Percentiles rank a stretch among this genome's conserved stretches.
These are phyloP conservation scores for Dendrobium nobile DNA, from an alignment of 106 monocot genomes.

Conservation along the genomic window DNA sequence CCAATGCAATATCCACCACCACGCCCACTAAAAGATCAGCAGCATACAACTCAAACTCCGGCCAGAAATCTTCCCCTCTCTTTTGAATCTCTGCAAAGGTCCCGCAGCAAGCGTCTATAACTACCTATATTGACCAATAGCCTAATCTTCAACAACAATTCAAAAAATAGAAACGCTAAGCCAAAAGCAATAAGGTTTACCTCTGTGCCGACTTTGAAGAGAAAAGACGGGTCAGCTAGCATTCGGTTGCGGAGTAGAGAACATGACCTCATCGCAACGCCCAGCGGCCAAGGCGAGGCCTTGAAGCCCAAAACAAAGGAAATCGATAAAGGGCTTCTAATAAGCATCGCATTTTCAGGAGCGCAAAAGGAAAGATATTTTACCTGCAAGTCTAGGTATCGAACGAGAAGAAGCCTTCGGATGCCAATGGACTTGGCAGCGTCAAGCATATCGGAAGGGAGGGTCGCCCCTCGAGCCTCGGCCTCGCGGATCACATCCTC, in stretches of 20 bases:
- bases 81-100: conserved; percentile 86
- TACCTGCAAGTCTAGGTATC: conserved; percentile 70
- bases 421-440: conserved; percentile 47
- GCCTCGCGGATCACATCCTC: conserved; percentile 55
- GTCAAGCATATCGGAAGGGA: conserved; percentile 65
- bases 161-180: not conserved
- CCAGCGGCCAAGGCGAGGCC: conserved; percentile 64
- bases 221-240: conserved; percentile 76
- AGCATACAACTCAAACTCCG: conserved; percentile 79
- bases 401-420: conserved; percentile 29
- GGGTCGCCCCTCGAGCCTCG: conserved; percentile 36
- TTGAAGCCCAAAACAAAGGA: conserved; percentile 10
- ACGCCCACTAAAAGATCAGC: conserved; percentile 79
- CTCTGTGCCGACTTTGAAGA: conserved; percentile 86
- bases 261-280: conserved; percentile 32
- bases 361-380: not conserved
- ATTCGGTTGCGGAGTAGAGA: conserved; percentile 67
- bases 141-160: not conserved
- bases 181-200: conserved; percentile 20
- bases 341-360: not conserved
- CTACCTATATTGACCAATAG: conserved; percentile 31
- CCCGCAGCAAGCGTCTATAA: conserved; percentile 84
- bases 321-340: not conserved
- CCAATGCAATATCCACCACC: conserved; percentile 74
- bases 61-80: conserved; percentile 89